Base-by-base conservation (phyloP, 495 filamentous ascomycete genomes). In the Trichodelitschia bisporula region DNA sequence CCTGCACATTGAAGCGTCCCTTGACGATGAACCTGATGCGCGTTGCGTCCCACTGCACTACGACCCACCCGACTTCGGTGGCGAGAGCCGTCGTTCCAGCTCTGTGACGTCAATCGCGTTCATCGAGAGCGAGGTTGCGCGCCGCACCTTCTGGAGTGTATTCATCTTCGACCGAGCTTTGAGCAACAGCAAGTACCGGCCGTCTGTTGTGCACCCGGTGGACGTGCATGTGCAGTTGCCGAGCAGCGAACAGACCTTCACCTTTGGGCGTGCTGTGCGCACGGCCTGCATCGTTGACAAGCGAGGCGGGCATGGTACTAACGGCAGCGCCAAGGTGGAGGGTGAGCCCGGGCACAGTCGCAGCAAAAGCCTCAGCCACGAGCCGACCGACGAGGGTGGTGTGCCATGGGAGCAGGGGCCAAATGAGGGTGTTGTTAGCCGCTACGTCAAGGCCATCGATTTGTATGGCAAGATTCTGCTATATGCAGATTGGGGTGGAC, bases 61-160 rank as follows among this genome's bases (percentile, higher is more conserved):
- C 1, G 59, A 64, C 37, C 49, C 50, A 13, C 51, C 61, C 19
- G 47, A 56, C 18, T 51, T 61, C 19, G 59, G 58, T 11, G 30
- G 31, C 23, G 38, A 20, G 26, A 2, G 15, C 26, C 35, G 21
- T 30, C 32, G 14, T 30, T 6, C 6, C 15, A 20, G 10, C 15
- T 8, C 15, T 18, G 4, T 18, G 10, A 10, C 41, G 9, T 25
- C 39, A 16, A 62, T 74, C 28, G 54, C 62, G 20, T 57, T 71
- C 20, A 69, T 78, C 21, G 56, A 69, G 4, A 72, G 72, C 40
- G 79, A 90, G 49, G 66, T 79, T 11, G 62, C 67, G 41, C 64
- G 79, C 19, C 69, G 79, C 16, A 84, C 78, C 3, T 79, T 84
- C 46, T 91, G 77, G 61, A 77, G 77, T 33, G 78, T 76, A 37